Evolutionary conservation across 2,329 filamentous ascomycete species (phyloP).

Genomic region (Fusarium praegraminearum): DNA sequence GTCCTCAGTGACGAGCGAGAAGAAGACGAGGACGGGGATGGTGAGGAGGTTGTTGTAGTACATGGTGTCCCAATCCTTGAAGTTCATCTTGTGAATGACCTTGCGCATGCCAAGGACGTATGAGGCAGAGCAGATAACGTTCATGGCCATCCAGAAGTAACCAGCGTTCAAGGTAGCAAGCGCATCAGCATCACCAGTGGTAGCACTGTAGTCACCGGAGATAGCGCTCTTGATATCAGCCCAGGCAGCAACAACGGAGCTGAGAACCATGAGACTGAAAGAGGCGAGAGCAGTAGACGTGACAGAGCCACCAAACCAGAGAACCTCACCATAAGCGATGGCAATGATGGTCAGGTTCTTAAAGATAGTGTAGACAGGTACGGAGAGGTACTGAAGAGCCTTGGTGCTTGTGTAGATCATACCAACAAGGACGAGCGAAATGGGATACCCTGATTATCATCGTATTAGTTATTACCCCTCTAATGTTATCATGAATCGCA

Average conservation of each 20-base stretch:
- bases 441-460: constrained; percentile 83
- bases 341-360: constrained; percentile 99
- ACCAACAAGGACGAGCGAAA: constrained; percentile 93
- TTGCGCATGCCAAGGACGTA: constrained; percentile 96
- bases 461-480: constrained; percentile 1
- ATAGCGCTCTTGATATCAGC: constrained; percentile 92
- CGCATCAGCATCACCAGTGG: constrained; percentile 66
- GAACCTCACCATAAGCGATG: constrained; percentile 96
- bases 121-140: constrained; percentile 92
- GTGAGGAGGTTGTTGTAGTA: constrained; percentile 99
- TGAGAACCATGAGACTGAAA: constrained; percentile 96
- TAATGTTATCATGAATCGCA: not conserved
- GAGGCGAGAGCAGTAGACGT: constrained; percentile 88
- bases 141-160: constrained; percentile 97
- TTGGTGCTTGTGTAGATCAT: constrained; percentile 99
- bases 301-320: constrained; percentile 97
- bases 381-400: constrained; percentile 94
- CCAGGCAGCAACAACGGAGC: constrained; percentile 95
- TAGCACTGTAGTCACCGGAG: constrained; percentile 61
- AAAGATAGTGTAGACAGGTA: constrained; percentile 99
- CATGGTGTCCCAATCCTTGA: constrained; percentile 99
- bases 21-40: constrained; percentile 87
- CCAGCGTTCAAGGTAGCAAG: constrained; percentile 93
- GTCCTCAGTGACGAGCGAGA: constrained; percentile 87
- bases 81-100: constrained; percentile 99